phyloP scores from a whole-genome alignment of 352 stramenopile genomes.

The Phytophthora tubulina region DNA sequence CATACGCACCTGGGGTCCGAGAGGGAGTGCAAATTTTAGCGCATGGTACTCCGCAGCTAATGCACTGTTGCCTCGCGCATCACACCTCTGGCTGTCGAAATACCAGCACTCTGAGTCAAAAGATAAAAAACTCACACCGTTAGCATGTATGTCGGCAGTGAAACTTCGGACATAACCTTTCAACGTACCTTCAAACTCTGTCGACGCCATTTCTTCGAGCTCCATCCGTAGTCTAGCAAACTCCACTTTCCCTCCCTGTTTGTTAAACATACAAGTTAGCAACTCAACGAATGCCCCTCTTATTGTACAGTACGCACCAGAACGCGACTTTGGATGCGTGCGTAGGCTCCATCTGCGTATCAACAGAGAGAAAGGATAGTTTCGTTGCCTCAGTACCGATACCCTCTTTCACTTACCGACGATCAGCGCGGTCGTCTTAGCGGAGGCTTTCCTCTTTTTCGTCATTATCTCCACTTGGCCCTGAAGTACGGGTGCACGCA shows the following conservation, averaged over 20 bases:
- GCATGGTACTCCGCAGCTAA: constrained; percentile 48
- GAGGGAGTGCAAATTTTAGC: constrained; percentile 64
- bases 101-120: constrained; percentile 77
- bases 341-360: constrained; percentile 33
- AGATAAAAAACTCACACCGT: background rate
- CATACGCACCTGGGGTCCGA: constrained; percentile 63
- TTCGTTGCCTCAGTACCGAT: background rate
- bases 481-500: too few species aligned
- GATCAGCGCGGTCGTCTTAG: constrained; percentile 20
- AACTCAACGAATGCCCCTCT: background rate
- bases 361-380: background rate
- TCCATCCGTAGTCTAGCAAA: constrained; percentile 59
- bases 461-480: too few species aligned
- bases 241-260: constrained; percentile 49
- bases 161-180: background rate
- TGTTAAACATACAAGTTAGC: constrained; percentile 29
- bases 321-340: constrained; percentile 18
- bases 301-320: constrained; percentile 7
- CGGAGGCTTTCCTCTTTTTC: background rate
- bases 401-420: constrained; percentile 5
- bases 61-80: constrained; percentile 43
- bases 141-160: too few species aligned
- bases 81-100: constrained; percentile 61
- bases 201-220: constrained; percentile 49
- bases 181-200: constrained; percentile 50